phyloP scores from a whole-genome alignment of 371 early-diverging fungal genomes.

The Mucor velutinosus region DNA sequence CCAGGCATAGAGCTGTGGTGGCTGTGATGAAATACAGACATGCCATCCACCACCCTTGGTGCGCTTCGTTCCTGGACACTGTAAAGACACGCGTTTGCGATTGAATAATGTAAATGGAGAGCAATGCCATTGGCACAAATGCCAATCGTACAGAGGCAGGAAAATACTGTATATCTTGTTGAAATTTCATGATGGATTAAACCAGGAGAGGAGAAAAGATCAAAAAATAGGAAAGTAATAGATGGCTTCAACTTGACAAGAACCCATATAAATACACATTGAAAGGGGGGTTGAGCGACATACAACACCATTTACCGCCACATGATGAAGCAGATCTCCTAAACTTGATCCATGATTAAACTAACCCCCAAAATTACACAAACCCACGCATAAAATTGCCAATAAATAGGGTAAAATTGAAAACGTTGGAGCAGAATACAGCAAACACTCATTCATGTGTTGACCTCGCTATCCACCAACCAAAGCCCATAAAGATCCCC shows the following conservation, averaged over 20 bases:
- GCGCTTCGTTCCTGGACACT: neutral
- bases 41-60: conserved; percentile 21
- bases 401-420: neutral
- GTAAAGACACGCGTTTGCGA: neutral
- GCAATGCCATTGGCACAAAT: conserved; percentile 13
- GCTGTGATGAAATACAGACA: conserved; percentile 17
- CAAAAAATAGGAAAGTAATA: neutral
- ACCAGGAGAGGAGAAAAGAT: conserved; percentile 14
- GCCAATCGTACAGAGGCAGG: conserved; percentile 11
- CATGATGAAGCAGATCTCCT: neutral
- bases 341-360: neutral
- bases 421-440: conserved; percentile 5
- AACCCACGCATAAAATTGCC: neutral
- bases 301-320: neutral
- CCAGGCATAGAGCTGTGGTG: neutral
- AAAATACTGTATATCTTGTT: conserved; percentile 16
- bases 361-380: neutral
- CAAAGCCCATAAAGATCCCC: conserved; percentile 2
- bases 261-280: neutral
- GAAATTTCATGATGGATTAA: conserved; percentile 13
- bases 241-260: neutral
- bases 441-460: too few relatives aligned
- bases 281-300: neutral
- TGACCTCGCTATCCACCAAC: neutral
- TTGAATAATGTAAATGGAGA: conserved; percentile 13